Evolutionary conservation across 768 basidiomycete species (phyloP).

Genomic region (Ramaria sp.): DNA sequence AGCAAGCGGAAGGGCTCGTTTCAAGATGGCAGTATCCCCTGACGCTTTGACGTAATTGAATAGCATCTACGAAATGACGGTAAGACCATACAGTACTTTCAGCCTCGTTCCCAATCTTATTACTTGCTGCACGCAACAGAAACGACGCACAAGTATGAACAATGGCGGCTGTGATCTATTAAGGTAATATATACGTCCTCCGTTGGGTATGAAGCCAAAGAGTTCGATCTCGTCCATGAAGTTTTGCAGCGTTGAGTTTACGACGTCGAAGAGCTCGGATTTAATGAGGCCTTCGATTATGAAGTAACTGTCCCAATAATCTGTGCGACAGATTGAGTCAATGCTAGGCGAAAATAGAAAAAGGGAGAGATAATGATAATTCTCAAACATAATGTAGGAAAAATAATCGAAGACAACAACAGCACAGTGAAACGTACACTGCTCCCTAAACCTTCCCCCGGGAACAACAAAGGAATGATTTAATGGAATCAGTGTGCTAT

Average conservation of each 20-base stretch:
- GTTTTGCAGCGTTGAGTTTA: constrained; percentile 73
- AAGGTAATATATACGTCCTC: constrained; percentile 85
- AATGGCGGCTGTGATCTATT: constrained; percentile 90
- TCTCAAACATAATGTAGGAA: constrained; percentile 11
- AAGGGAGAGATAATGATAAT: not conserved
- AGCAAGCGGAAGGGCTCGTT: constrained; percentile 72
- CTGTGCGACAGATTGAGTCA: too few species aligned
- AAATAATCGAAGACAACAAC: not conserved
- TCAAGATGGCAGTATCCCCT: constrained; percentile 64
- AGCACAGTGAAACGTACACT: constrained; percentile 39
- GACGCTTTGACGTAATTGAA: constrained; percentile 67
- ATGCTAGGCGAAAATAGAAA: too few species aligned
- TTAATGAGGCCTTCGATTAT: constrained; percentile 79
- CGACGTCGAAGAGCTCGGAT: constrained; percentile 62
- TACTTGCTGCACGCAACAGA: not conserved
- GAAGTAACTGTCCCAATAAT: constrained; percentile 72
- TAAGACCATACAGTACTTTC: too few species aligned
- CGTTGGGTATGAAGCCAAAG: constrained; percentile 91
- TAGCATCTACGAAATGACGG: constrained; percentile 57
- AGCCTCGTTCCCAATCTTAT: too few species aligned
- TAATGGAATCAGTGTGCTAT: constrained; percentile 78
- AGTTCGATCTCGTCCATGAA: constrained; percentile 87
- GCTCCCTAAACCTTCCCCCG: constrained; percentile 76
- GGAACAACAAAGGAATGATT: constrained; percentile 90
- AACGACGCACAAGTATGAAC: constrained; percentile 56